These are phyloP conservation scores for Byssothecium circinans DNA, from an alignment of 2,329 filamentous ascomycete species.

Conservation along the genomic window DNA sequence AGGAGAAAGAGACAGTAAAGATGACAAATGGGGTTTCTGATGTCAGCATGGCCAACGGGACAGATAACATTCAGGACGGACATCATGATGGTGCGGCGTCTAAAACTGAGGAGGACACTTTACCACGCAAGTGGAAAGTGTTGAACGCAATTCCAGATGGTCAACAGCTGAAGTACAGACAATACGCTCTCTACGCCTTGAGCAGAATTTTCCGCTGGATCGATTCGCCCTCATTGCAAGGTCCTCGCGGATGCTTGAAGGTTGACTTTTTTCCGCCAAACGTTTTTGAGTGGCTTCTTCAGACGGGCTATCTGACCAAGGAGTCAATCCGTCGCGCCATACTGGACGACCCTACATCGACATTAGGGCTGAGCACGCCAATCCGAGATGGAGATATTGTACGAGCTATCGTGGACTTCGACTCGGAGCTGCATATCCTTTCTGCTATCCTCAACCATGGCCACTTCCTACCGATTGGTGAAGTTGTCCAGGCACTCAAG, in stretches of 20 bases:
- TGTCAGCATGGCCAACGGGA: conserved; percentile 25
- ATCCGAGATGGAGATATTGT: conserved; percentile 64
- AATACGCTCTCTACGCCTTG: conserved; percentile 62
- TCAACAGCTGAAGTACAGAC: conserved; percentile 62
- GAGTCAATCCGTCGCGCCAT: conserved; percentile 49
- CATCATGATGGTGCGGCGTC: conserved; percentile 13
- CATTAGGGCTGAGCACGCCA: conserved; percentile 50
- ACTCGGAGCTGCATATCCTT: conserved; percentile 68
- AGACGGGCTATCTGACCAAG: conserved; percentile 54
- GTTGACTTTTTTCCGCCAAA: conserved; percentile 53
- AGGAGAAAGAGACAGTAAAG: conserved; percentile 12
- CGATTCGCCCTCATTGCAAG: conserved; percentile 13
- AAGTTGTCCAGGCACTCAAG: conserved; percentile 68
- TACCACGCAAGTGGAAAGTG: conserved; percentile 53
- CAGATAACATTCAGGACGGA: conserved; percentile 14
- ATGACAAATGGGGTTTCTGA: conserved; percentile 23
- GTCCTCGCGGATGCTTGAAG: conserved; percentile 29
- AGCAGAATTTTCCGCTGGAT: conserved; percentile 50
- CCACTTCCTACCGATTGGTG: conserved; percentile 65
- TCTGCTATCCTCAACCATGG: conserved; percentile 63
- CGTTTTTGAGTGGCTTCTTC: conserved; percentile 62
- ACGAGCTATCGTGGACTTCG: conserved; percentile 63
- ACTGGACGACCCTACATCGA: conserved; percentile 37
- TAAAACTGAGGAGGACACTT: conserved; percentile 20
- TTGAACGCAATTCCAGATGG: conserved; percentile 33